phyloP scores from a whole-genome alignment of 495 filamentous ascomycete genomes.

The Annulohypoxylon stygium region DNA sequence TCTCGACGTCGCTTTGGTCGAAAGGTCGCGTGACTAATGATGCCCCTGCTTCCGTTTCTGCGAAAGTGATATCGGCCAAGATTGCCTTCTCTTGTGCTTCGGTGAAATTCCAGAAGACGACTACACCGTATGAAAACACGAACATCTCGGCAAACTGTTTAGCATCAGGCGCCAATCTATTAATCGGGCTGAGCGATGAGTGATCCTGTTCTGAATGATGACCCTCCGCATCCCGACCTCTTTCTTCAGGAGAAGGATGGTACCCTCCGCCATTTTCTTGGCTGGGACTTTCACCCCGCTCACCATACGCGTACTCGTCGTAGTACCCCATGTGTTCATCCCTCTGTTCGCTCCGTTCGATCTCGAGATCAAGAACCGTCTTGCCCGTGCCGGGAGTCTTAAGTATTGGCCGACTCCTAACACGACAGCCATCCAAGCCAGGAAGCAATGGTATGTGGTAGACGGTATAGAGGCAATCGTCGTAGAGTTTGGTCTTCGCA shows the following conservation, averaged over 20 bases:
- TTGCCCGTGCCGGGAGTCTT: conserved; percentile 91
- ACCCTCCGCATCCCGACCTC: conserved; percentile 36
- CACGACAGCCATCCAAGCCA: conserved; percentile 84
- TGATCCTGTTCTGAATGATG: conserved; percentile 41
- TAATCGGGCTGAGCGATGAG: conserved; percentile 57
- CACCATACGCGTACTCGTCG: conserved; percentile 56
- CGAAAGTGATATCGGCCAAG: conserved; percentile 94
- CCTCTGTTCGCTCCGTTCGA: conserved; percentile 89
- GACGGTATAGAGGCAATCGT: conserved; percentile 95
- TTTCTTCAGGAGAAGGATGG: conserved; percentile 26
- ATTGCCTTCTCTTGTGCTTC: conserved; percentile 97
- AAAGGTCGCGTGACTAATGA: conserved; percentile 77
- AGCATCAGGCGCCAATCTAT: conserved; percentile 72
- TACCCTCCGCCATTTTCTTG: conserved; percentile 36
- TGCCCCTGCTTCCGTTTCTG: conserved; percentile 69
- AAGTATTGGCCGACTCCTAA: conserved; percentile 89
- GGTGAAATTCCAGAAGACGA: conserved; percentile 98
- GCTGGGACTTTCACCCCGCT: conserved; percentile 37
- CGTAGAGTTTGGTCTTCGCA: conserved; percentile 98
- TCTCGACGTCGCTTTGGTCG: conserved; percentile 91
- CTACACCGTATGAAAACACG: conserved; percentile 96
- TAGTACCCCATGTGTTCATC: conserved; percentile 91
- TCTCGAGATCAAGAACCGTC: conserved; percentile 92
- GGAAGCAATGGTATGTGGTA: conserved; percentile 92
- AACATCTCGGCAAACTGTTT: conserved; percentile 94